Base-by-base conservation (phyloP, 495 filamentous ascomycete genomes). In the Achaetomiella virescens region DNA sequence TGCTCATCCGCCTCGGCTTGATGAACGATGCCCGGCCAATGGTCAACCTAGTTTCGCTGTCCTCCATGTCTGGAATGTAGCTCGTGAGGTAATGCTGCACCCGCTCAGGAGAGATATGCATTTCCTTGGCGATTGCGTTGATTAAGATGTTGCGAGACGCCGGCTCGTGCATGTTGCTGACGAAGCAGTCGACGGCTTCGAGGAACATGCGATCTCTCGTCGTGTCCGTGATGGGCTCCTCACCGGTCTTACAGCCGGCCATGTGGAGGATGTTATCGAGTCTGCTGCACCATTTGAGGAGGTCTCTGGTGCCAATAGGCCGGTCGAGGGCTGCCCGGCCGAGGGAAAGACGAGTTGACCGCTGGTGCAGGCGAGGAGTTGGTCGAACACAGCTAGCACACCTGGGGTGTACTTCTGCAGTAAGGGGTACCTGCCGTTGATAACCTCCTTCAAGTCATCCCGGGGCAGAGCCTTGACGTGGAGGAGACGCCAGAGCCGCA, bases 171-270 rank as follows among this genome's bases (percentile, higher is more conserved):
- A 95, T 70, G 57, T 83, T 85, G 33, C 87, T 87, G 42, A 87
- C 83, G 70, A 97, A 96, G 57, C 90, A 88, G 66, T 97, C 93
- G 33, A 88, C 77, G 6, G 90, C 84, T 64, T 97, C 95, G 64
- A 95, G 75, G 64, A 97, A 95, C 62, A 97, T 95, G 40, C 85
- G 81, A 60, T 96, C 90, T 63, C 84, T 82, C 8, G 83, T 78
- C 3, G 78, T 78, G 54, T 92, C 87, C 3, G 78, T 79, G 20
- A 90, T 82, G n/a, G 83, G 72, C 68, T 96, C 88, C 18, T 79
- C 77, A n/a, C 85, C 85, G 40, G 81, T 88, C 64, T 78, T 84
- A 58, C 86, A 78, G 40, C 84, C 80, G 7, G 81, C 75, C 17
- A 76, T 70, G 60, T 75, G 56, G 27, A 88, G 69, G 53, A 84